phyloP scores from a whole-genome alignment of 306 rosid species.

The Cucumis sativus region Cucumber_9930_V3 NC_026657.2:2266501-2267000 shows the following conservation, averaged over 20 bases:
- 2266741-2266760: slow-evolving; percentile 15
- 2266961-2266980: slow-evolving; percentile 5
- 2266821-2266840: slow-evolving; percentile 11
- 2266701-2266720: slow-evolving; percentile 10
- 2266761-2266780: slow-evolving; percentile 9
- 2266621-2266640: slow-evolving; percentile 24
- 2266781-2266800: slow-evolving; percentile 16
- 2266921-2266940: slow-evolving; percentile 3
- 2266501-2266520: slow-evolving; percentile 20
- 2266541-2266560: neutral
- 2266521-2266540: slow-evolving; percentile 20
- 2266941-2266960: slow-evolving; percentile 7
- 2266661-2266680: slow-evolving; percentile 17
- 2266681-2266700: slow-evolving; percentile 33
- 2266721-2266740: slow-evolving; percentile 10
- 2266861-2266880: slow-evolving; percentile 14
- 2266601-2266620: slow-evolving; percentile 15
- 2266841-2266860: slow-evolving; percentile 13
- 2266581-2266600: slow-evolving; percentile 20
- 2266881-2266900: slow-evolving; percentile 7
- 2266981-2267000: slow-evolving; percentile 23
- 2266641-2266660: slow-evolving; percentile 17
- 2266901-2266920: slow-evolving; percentile 12
- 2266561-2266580: slow-evolving; percentile 29
- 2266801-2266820: slow-evolving; percentile 3